These are phyloP conservation scores for Oleoguttula mirabilis DNA, from an alignment of 495 filamentous ascomycete genomes.

Conservation along the genomic window DNA sequence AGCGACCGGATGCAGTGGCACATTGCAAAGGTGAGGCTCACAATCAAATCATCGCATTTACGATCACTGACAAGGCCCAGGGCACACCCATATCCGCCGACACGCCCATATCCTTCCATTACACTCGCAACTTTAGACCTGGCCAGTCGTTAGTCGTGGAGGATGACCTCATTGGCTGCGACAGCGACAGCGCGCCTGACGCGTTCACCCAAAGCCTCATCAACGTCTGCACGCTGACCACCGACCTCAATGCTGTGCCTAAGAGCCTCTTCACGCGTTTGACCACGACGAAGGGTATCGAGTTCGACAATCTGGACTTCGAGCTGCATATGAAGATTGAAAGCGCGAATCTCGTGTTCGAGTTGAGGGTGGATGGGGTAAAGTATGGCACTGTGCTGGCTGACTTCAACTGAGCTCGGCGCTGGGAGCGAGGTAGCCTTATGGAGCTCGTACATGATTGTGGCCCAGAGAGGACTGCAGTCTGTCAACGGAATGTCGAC, in stretches of 20 bases:
- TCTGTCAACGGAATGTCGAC: no score
- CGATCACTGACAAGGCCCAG: no score
- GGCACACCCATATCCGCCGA: constrained; percentile 57
- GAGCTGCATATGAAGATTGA: constrained; percentile 65
- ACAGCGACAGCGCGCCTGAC: constrained; percentile 48
- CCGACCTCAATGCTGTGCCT: constrained; percentile 57
- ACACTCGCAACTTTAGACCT: constrained; percentile 63
- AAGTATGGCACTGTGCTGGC: constrained; percentile 60
- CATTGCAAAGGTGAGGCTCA: constrained; percentile 50
- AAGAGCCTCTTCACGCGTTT: constrained; percentile 51
- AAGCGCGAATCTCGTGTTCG: constrained; percentile 57
- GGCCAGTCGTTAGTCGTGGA: constrained; percentile 54
- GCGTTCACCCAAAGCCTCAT: constrained; percentile 35
- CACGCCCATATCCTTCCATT: constrained; percentile 60
- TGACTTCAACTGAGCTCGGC: constrained; percentile 48
- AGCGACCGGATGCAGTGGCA: constrained; percentile 72
- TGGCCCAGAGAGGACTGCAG: no score
- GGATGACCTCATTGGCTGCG: constrained; percentile 62
- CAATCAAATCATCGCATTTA: no score
- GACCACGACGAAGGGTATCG: constrained; percentile 58
- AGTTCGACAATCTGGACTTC: constrained; percentile 66
- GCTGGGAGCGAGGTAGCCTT: no score
- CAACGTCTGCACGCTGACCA: constrained; percentile 65
- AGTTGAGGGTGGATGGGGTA: constrained; percentile 60
- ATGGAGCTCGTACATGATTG: no score